These are phyloP conservation scores for Casaregolazyma lundiana DNA, from an alignment of 1,139 yeast species.

Conservation along the genomic window DNA sequence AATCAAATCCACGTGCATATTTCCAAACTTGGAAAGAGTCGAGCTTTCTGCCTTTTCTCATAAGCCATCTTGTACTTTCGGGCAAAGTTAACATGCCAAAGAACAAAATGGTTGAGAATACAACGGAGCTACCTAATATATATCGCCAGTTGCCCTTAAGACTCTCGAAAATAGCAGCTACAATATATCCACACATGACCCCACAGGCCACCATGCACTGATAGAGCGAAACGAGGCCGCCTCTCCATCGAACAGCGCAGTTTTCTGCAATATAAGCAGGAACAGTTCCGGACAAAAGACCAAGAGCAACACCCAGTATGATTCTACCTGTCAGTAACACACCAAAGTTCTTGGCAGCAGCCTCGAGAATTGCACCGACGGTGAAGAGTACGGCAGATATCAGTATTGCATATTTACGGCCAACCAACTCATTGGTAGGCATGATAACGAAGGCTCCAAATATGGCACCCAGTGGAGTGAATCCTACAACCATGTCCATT, in stretches of 20 bases:
- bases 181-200: slow-evolving; percentile 86
- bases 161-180: slow-evolving; percentile 60
- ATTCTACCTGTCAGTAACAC: slow-evolving; percentile 70
- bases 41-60: slow-evolving; percentile 30
- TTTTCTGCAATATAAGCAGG: slow-evolving; percentile 93
- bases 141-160: slow-evolving; percentile 66
- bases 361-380: slow-evolving; percentile 62
- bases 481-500: slow-evolving; percentile 64
- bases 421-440: slow-evolving; percentile 52
- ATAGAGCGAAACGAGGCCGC: slow-evolving; percentile 72
- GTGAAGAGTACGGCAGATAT: slow-evolving; percentile 49
- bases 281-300: slow-evolving; percentile 86
- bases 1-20: slow-evolving; percentile 54
- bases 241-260: slow-evolving; percentile 83
- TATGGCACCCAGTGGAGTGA: slow-evolving; percentile 70
- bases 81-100: slow-evolving; percentile 73
- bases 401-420: slow-evolving; percentile 53
- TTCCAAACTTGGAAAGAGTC: slow-evolving; percentile 44
- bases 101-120: slow-evolving; percentile 65
- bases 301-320: slow-evolving; percentile 83
- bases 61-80: slow-evolving; percentile 84
- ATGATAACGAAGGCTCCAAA: slow-evolving; percentile 74
- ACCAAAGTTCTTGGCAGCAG: slow-evolving; percentile 45
- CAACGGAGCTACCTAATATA: slow-evolving; percentile 71
- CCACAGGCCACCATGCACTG: slow-evolving; percentile 87